Base-by-base conservation (phyloP, 1,284 basidiomycete genomes). In the Ustilago crameri region DNA sequence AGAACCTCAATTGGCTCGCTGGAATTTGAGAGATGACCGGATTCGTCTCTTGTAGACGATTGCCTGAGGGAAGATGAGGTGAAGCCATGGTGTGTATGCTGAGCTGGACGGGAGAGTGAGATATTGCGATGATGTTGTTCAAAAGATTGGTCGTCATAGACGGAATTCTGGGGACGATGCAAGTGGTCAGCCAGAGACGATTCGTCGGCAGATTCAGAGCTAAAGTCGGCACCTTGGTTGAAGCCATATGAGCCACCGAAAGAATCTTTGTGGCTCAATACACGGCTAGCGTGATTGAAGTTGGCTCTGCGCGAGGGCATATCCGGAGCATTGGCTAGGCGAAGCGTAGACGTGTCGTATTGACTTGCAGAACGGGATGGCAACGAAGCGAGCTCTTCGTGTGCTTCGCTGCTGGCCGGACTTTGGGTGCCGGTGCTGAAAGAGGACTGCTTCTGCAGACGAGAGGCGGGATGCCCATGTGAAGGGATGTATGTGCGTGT, bases 201-300 rank as follows among this genome's bases (percentile, higher is more conserved):
- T 17, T 70, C 57, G 18, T 70, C 61, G 9, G 52, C 50, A 3
- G 61, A 61, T 23, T 60, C 57, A 2, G 50, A 42, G 35, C 45
- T 51, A 24, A 52, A 41, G 4, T 70, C 61, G 1, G 35, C 32
- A 8, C 34, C 55, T 14, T 48, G 18, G 17, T 40, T 46, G 46
- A 71, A 22, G n/a, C 42, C 64, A 17, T 63, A 63, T 7, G 63
- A 52, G 12, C 69, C 69, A 14, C 69, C 69, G 30, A 73, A 73
- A 0, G 70, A 73, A 47, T 68, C 65, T 48, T 68, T 73, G 54
- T 73, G 70, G 15, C 56, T 67, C 46, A 68, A 38, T 17, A 58
- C 32, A 22, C 60, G 54, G 42, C 43, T 57, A 26, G 22, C 51
- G 40, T 64, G 70, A 10, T 46, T 38, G 32, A 55, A n/a, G 10